Evolutionary conservation across 2,329 filamentous ascomycete genomes (phyloP).

Genomic region (Fusarium albosuccineum): DNA sequence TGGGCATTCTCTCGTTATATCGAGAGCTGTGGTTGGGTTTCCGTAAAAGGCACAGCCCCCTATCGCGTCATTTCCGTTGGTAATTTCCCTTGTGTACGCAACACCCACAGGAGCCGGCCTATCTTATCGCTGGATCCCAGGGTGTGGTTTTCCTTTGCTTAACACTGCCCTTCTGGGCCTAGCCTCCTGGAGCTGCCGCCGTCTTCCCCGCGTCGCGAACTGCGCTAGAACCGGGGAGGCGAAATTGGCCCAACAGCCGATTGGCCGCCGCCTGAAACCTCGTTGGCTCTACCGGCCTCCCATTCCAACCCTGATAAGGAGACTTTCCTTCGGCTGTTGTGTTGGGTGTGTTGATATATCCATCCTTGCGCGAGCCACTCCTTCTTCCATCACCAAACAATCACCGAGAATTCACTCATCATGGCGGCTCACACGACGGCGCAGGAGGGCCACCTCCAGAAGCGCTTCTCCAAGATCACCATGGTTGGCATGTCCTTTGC

Average conservation of each 20-base stretch:
- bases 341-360: neutral
- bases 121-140: no score
- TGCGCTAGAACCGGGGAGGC: constrained; percentile 9
- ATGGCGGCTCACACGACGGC: constrained; percentile 18
- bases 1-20: no score
- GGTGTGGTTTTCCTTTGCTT: constrained; percentile 25
- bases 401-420: neutral
- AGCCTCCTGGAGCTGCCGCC: constrained; percentile 8
- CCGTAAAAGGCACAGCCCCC: no score
- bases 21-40: no score
- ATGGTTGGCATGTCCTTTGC: constrained; percentile 56
- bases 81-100: no score
- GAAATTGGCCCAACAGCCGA: constrained; percentile 9
- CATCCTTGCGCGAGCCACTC: constrained; percentile 4
- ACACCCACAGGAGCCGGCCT: no score
- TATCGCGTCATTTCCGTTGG: no score
- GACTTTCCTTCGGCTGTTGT: no score
- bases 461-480: constrained; percentile 42
- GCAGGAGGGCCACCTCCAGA: constrained; percentile 38
- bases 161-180: constrained; percentile 24
- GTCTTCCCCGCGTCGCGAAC: constrained; percentile 25
- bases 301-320: constrained; percentile 8
- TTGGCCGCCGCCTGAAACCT: constrained; percentile 9
- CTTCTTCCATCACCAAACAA: neutral
- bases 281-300: neutral